A percentile compares a stretch with the other conserved stretches of the same genome.
Evolutionary conservation across 345 rosid species (phyloP).

Genomic region (Iberis pinnata): DNA sequence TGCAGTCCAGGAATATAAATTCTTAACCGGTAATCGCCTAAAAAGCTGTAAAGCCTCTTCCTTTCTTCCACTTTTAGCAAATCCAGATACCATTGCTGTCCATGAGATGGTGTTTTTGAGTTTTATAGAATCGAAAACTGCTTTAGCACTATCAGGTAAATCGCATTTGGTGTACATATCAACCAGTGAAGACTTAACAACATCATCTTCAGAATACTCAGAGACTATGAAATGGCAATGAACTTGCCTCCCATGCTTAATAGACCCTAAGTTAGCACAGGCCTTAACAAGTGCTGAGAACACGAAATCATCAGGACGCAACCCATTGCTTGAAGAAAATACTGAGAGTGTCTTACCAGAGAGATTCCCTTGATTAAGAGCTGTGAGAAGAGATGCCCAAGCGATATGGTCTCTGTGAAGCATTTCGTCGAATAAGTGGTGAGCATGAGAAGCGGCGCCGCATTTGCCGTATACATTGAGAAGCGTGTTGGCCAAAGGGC

Average conservation of each 20-base stretch:
- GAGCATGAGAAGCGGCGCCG: constrained; percentile 37
- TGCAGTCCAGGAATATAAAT: constrained; percentile 63
- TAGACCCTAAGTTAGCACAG: constrained; percentile 45
- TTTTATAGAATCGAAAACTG: constrained; percentile 48
- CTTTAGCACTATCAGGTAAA: constrained; percentile 34
- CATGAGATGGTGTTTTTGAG: constrained; percentile 46
- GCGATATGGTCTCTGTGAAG: constrained; percentile 50
- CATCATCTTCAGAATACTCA: constrained; percentile 42
- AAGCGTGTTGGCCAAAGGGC: constrained; percentile 41
- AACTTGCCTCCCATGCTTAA: constrained; percentile 55
- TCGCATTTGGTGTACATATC: constrained; percentile 72
- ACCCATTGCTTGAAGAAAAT: constrained; percentile 29
- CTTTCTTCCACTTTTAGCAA: constrained; percentile 59
- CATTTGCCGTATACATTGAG: constrained; percentile 49
- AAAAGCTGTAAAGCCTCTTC: constrained; percentile 49
- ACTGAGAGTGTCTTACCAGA: constrained; percentile 43
- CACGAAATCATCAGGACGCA: constrained; percentile 64
- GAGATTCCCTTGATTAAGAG: constrained; percentile 45
- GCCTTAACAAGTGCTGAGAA: constrained; percentile 56
- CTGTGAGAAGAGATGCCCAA: constrained; percentile 68
- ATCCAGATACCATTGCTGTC: constrained; percentile 59
- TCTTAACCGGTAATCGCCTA: constrained; percentile 33
- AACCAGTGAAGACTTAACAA: constrained; percentile 67
- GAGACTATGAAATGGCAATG: constrained; percentile 49
- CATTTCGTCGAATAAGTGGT: constrained; percentile 54